Evolutionary conservation across 768 basidiomycete species (phyloP), one percentile per base, ranked within the genome.

Genomic region (Suillus clintonianus): DNA sequence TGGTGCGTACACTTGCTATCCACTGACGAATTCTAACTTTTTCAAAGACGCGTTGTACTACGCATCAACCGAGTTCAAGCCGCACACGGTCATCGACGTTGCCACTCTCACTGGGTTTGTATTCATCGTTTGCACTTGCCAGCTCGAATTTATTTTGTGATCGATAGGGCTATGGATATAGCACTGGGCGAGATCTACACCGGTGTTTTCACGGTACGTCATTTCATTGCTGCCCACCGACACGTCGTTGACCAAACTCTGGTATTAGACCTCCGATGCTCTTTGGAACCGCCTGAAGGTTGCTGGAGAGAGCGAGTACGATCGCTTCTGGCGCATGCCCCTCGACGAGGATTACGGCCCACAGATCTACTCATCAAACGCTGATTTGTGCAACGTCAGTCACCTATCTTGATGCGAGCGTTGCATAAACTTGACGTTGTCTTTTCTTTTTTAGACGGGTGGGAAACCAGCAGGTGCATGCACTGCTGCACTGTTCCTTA

Each of bases 271-370:
- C 15, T 91, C 91, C 3, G 89, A 92, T 66, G 76, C 81, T 24
- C 86, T 96, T 22, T 95, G 92, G 91, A 70, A 83, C 42, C 79
- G 84, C 60, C 83, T 96, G 13, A 79, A 86, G 64, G 79, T 72
- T 3, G 92, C 94, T 3, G 92, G 91, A 13, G 85, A 88, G 77
- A 75, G 77, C 15, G 91, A 93, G 69, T 85, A 90, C 70, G 92
- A 94, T 76, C 86, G 88, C 60, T 89, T 96, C 82, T 95, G 94
- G 94, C 86, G 94, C 32, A 87, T 95, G 88, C 94, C 94, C 11
- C 85, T 96, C 60, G 89, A 92, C 68, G 91, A 93, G 50, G 91
- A 89, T 62, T 96, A 83, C 67, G 87, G 85, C 1, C 84, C 86
- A 13, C 92, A 92, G 72, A 95, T 96, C 69, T 76, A 87, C 72